Evolutionary conservation across 2,329 filamentous ascomycete species (phyloP).

Genomic region (Pestalotiopsis sp.): DNA sequence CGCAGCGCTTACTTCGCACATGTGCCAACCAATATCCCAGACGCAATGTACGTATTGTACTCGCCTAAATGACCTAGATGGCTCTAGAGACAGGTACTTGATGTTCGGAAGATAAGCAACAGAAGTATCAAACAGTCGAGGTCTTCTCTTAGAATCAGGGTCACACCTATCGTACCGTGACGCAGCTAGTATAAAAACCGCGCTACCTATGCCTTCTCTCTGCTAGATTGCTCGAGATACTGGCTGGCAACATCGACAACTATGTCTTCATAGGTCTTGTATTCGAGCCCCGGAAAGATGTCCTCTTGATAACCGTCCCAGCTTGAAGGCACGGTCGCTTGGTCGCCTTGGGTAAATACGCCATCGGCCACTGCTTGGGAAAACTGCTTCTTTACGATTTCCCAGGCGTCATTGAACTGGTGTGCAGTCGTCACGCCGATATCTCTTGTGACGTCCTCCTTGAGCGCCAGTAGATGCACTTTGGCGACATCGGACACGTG

Average conservation of each 20-base stretch:
- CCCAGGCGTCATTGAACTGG: constrained; percentile 18
- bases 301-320: constrained; percentile 1
- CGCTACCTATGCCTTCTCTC: background rate
- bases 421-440: constrained; percentile 1
- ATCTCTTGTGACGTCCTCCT: background rate
- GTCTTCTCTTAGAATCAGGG: too few species aligned
- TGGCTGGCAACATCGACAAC: constrained; percentile 4
- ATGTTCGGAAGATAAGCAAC: too few species aligned
- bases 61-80: too few species aligned
- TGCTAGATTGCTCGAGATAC: constrained; percentile 4
- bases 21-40: too few species aligned
- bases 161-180: too few species aligned
- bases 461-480: background rate
- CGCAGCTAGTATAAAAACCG: background rate
- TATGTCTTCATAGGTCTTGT: constrained; percentile 5
- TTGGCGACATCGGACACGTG: background rate
- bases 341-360: constrained; percentile 14
- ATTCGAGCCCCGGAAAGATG: background rate
- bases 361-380: constrained; percentile 16
- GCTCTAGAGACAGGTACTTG: too few species aligned
- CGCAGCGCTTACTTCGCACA: too few species aligned
- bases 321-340: background rate
- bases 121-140: too few species aligned
- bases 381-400: constrained; percentile 15
- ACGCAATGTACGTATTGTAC: too few species aligned